phyloP scores from a whole-genome alignment of 129 eudicot genomes.

The Tagetes patula region DNA sequence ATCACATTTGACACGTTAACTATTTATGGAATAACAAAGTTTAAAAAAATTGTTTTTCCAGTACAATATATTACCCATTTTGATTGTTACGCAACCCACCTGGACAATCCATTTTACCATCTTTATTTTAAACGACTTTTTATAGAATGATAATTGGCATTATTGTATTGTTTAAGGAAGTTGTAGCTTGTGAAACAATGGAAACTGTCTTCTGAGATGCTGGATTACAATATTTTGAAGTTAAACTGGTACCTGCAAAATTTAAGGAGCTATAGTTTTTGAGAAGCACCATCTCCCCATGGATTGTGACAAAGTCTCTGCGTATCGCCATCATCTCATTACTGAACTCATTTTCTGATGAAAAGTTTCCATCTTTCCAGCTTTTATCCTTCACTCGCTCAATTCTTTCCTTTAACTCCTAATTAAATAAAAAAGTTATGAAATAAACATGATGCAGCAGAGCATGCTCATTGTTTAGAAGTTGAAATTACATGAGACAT shows the following conservation, averaged over 20 bases:
- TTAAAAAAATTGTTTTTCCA: not conserved
- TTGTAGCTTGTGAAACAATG: not conserved
- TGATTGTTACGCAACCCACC: not conserved
- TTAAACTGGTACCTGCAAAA: conserved; percentile 66
- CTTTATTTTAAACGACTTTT: not conserved
- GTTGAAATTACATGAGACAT: not conserved
- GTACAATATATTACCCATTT: not conserved
- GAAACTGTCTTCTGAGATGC: not conserved
- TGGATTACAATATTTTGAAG: not conserved
- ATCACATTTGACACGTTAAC: not conserved
- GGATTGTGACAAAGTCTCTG: conserved; percentile 71
- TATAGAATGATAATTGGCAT: not conserved
- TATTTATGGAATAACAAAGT: not conserved
- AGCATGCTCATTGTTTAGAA: not conserved
- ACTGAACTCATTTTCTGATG: conserved; percentile 60
- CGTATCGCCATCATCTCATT: conserved; percentile 74
- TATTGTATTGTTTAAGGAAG: conserved; percentile 9
- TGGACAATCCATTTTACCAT: not conserved
- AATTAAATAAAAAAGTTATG: conserved; percentile 25
- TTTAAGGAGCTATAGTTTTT: conserved; percentile 91
- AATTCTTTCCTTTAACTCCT: conserved; percentile 72
- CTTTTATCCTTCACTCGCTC: conserved; percentile 54
- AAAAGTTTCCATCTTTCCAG: conserved; percentile 46
- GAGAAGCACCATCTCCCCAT: conserved; percentile 96
- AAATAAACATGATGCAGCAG: not conserved